Percentiles rank a stretch among this genome's conserved stretches.
Evolutionary conservation across 2,329 filamentous ascomycete species (phyloP).

Genomic region (Purpureocillium takamizusanense): DNA sequence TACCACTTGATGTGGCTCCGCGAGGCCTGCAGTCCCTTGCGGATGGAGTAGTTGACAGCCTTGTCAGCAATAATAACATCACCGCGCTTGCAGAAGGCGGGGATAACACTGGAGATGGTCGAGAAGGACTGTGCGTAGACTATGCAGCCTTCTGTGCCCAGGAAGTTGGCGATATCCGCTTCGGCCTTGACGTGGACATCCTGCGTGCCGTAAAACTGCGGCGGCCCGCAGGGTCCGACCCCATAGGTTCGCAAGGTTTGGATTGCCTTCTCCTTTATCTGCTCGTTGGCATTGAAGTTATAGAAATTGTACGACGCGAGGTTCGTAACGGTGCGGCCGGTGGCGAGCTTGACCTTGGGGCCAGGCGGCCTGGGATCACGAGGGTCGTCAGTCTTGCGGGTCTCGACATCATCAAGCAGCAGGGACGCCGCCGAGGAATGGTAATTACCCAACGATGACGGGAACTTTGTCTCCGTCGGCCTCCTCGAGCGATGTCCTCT

Average conservation of each 20-base stretch:
- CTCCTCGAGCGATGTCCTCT: conserved; percentile 66
- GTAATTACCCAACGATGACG: conserved; percentile 70
- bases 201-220: conserved; percentile 96
- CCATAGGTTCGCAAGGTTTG: conserved; percentile 90
- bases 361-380: conserved; percentile 63
- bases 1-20: conserved; percentile 90
- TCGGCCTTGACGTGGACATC: conserved; percentile 98
- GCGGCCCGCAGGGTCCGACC: conserved; percentile 91
- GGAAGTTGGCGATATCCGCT: conserved; percentile 80
- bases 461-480: conserved; percentile 76
- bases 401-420: not conserved
- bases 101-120: conserved; percentile 94
- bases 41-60: conserved; percentile 86
- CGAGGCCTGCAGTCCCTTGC: conserved; percentile 89
- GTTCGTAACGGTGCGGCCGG: conserved; percentile 84
- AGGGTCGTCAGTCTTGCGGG: not conserved
- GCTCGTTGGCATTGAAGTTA: conserved; percentile 89
- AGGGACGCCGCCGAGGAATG: not conserved
- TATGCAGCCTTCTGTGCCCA: conserved; percentile 83
- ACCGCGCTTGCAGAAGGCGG: conserved; percentile 91
- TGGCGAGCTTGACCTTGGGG: conserved; percentile 80
- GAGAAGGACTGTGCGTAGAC: conserved; percentile 95
- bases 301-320: conserved; percentile 96
- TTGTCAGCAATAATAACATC: conserved; percentile 96
- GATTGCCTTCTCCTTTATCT: conserved; percentile 90